Evolutionary conservation across 495 filamentous ascomycete genomes (phyloP), one percentile per base, ranked within the genome.

Genomic region (Schizothecium vesticola): DNA sequence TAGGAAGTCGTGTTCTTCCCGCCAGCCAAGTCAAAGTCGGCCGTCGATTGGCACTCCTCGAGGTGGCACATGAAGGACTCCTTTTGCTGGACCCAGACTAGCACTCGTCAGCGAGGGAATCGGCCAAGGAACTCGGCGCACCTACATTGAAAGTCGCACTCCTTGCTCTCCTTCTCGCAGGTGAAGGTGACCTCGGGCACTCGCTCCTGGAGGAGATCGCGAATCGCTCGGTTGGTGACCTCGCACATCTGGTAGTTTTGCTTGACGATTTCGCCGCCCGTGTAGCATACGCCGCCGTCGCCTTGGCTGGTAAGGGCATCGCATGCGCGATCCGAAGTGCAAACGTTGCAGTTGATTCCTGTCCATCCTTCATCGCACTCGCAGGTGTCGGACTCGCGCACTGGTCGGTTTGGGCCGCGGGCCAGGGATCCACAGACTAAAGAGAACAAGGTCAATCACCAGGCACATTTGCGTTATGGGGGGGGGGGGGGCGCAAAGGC

Each of bases 291-390:
- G 29, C 92, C 94, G 56, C 87, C 92, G 56, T 90, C 83, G 1
- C 86, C 86, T 4, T 86, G 84, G 3, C 93, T 92, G 87, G 94
- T 95, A 79, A 99, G 80, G 9, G 90, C 86, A 78, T 92, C 84
- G 75, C 95, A 99, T 13, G 91, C 93, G 66, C 89, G 80, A 75
- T 98, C 84, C 19, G 87, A 86, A 59, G 89, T 86, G 80, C 95
- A 99, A 65, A 98, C 92, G 76, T 99, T 99, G 85, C 95, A 99
- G 83, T 99, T 99, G 79, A 98, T 94, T 69, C 95, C 95, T n/a
- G 86, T 86, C 95, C 95, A 99, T 60, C 96, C 95, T 33, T 97
- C 92, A 69, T 93, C 88, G 79, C 95, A 99, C 26, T 94, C 80
- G 79, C 95, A 99, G 36, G 83, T 80, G 19, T 88, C 82, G 58